Base-by-base conservation (phyloP, 2,329 filamentous ascomycete species). In the Colletotrichum tofieldiae region DNA sequence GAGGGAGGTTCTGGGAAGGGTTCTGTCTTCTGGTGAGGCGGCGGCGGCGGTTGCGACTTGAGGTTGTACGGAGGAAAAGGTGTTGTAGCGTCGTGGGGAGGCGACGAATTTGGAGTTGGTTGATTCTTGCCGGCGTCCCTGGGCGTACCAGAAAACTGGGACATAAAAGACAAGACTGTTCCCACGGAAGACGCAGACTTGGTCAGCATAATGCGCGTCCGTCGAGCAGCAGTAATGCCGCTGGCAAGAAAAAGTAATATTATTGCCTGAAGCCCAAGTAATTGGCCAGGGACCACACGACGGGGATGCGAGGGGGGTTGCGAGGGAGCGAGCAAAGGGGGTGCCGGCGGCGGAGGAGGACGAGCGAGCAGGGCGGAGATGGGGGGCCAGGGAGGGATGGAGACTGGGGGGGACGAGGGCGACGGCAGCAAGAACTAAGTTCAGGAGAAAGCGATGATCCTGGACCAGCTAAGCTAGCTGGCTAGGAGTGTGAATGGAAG, bases 111-210 rank as follows among this genome's bases (percentile, higher is more conserved):
- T 67, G 84, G 83, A 32, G 85, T 83, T 49, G 85, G 82, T 75
- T 82, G 65, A 41, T 62, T 61, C 45, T 59, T 77, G 64, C 76
- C 82, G 74, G 84, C 85, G 77, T 84, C 82, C 75, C 77, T 78
- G 72, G 82, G 78, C 72, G 83, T 82, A 75, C 84, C 85, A 76
- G 92, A 93, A 86, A 93, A 92, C 84, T 92, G 91, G 82, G 93
- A 94, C 89, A 97, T 96, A 84, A 97, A 97, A 77, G 94, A 97
- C 77, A 95, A 87, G 69, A 97, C 94, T 97, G 81, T 75, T 67
- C 67, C 70, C 61, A 70, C 52, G 18, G 71, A 66, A 62, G 71
- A 58, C 4, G 37, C 37, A 37, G 70, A 72, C 51, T 70, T 73
- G 61, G 71, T 73, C 55, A 73, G 71, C 71, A 73, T 73, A 58